Conservation (phyloP, 1,284 basidiomycete species). For the Phylloboletellus chloephorus region DNA sequence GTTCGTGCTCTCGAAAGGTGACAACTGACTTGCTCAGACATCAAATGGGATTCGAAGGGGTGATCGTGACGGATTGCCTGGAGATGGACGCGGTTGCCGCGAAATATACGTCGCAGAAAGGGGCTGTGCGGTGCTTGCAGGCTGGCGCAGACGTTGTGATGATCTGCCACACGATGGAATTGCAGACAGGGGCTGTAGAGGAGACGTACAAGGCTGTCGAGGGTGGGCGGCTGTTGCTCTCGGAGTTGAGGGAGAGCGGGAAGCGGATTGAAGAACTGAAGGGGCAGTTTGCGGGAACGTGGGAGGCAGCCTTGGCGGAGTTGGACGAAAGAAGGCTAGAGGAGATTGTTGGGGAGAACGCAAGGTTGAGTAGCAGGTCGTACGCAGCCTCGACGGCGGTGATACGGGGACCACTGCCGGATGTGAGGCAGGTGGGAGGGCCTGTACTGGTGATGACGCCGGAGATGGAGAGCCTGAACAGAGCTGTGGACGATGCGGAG, state of each 20-base stretch:
- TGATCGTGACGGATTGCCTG: conserved; percentile 63
- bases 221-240: conserved; percentile 37
- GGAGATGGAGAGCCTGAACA: conserved; percentile 49
- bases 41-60: conserved; percentile 46
- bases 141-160: conserved; percentile 66
- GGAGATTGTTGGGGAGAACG: conserved; percentile 37
- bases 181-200: conserved; percentile 50
- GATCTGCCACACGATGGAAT: conserved; percentile 58
- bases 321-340: conserved; percentile 32
- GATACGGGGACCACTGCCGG: conserved; percentile 42
- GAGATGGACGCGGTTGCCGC: conserved; percentile 66
- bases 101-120: conserved; percentile 47
- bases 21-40: conserved; percentile 49
- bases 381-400: conserved; percentile 46
- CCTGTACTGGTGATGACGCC: conserved; percentile 51
- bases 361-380: conserved; percentile 39
- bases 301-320: conserved; percentile 37
- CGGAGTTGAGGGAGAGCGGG: conserved; percentile 39
- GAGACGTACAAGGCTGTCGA: conserved; percentile 45
- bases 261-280: conserved; percentile 47
- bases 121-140: conserved; percentile 48
- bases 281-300: conserved; percentile 42
- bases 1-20: conserved; percentile 49
- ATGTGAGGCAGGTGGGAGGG: conserved; percentile 24
- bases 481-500: conserved; percentile 55